These are phyloP conservation scores for Thermomucor indicae-seudaticae DNA, from an alignment of 371 early-diverging fungal genomes.

Conservation along the genomic window DNA sequence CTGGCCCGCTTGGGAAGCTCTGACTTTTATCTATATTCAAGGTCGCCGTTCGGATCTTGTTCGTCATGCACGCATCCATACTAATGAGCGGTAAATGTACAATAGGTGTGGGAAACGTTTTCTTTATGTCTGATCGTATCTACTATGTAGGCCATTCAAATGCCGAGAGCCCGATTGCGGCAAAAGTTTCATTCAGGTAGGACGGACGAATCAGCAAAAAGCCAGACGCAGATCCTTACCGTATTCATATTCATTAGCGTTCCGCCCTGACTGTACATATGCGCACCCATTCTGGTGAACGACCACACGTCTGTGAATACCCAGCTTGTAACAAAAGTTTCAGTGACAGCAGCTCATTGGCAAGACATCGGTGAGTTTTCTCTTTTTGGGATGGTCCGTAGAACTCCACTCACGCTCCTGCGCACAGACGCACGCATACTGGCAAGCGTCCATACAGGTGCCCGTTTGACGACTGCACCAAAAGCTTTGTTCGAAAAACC, in stretches of 20 bases:
- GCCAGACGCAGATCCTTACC: constrained; percentile 11
- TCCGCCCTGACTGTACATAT: constrained; percentile 76
- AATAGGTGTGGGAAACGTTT: background rate
- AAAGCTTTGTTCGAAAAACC: constrained; percentile 67
- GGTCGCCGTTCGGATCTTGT: constrained; percentile 68
- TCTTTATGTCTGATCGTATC: background rate
- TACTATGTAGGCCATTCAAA: constrained; percentile 52
- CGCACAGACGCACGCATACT: constrained; percentile 58
- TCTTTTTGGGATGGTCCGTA: background rate
- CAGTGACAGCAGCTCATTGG: constrained; percentile 60
- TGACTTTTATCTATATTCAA: too few relatives aligned
- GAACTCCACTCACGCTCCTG: background rate
- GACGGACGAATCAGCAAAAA: constrained; percentile 4
- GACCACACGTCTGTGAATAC: constrained; percentile 70
- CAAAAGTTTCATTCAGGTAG: constrained; percentile 69
- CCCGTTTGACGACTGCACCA: constrained; percentile 53
- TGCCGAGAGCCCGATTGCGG: constrained; percentile 64
- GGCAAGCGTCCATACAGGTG: constrained; percentile 73
- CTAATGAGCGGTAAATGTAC: constrained; percentile 51
- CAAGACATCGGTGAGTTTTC: constrained; percentile 34
- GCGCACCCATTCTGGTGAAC: constrained; percentile 77
- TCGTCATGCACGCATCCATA: constrained; percentile 77
- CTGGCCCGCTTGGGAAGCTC: too few relatives aligned
- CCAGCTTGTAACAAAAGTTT: constrained; percentile 57
- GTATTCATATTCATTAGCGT: constrained; percentile 31